Evolutionary conservation across 2,329 filamentous ascomycete genomes (phyloP), one percentile per base, ranked within the genome.

Genomic region (Cladosporium sp.): DNA sequence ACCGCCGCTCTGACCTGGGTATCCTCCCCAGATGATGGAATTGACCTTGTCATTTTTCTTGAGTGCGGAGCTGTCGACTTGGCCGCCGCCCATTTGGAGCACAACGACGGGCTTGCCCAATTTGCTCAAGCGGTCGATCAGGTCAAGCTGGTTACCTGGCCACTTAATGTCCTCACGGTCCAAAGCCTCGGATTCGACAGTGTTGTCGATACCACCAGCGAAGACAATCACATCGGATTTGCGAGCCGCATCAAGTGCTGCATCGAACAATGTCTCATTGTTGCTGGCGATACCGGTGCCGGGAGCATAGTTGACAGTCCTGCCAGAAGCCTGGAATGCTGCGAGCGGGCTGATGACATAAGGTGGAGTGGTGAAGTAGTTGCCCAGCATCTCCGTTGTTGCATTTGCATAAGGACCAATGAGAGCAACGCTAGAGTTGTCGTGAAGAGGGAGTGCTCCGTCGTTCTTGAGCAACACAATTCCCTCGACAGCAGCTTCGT

Each of bases 331-430:
- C 62, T 72, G 28, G 6, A 69, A 66, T 2, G 69, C 70, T n/a
- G 55, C 49, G 16, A 72, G 60, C 2, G 70, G 71, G 52, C 67
- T 69, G 52, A 65, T 65, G 3, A 70, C 60, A 62, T 69, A 72
- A 5, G 68, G 69, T 18, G 71, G 57, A 11, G 59, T 64, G 16
- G 64, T 67, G 66, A 71, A 78, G 73, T 88, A 88, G 69, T 84
- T 84, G 1, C 85, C 86, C 52, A 83, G 83, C 75, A 88, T 79
- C 66, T 85, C 80, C 14, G 74, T 77, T 0, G 83, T 84, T 10
- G 83, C 82, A 59, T 84, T 84, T 5, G 83, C 84, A 79, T 84
- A 88, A 28, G 81, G 81, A 0, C 85, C 86, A 28, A 88, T 75
- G 53, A 88, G 76, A 1, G 83, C 85, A 2, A 88, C 75, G 29